Percentiles rank a stretch among this genome's conserved stretches.
Evolutionary conservation across 139 green algal genomes (phyloP).

Genomic region (Asterochloris sp.): DNA sequence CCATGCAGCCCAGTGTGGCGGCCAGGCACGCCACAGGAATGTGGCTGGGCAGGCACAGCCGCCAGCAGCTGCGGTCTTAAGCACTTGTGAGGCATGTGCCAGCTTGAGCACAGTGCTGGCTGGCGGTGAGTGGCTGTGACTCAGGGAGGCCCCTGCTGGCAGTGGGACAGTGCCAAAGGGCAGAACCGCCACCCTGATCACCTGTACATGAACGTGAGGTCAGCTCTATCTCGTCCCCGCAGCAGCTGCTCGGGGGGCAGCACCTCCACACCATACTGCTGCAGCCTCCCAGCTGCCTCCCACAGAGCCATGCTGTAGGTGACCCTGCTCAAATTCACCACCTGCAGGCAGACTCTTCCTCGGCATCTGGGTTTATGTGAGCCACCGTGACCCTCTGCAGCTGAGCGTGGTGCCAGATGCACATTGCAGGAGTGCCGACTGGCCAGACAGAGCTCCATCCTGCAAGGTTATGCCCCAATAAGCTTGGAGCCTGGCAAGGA

Average conservation of each 20-base stretch:
- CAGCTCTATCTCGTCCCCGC: constrained; percentile 28
- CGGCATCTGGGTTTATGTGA: neutral
- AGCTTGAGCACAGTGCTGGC: too few relatives aligned
- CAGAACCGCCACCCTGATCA: neutral
- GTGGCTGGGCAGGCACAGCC: too few relatives aligned
- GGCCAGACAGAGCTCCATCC: neutral
- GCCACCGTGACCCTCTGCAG: neutral
- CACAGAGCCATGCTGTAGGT: constrained; percentile 37
- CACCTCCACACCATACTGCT: constrained; percentile 41
- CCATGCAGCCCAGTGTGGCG: too few relatives aligned
- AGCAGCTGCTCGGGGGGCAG: constrained; percentile 33
- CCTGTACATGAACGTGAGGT: constrained; percentile 64
- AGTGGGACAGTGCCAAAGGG: neutral
- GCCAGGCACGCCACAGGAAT: too few relatives aligned
- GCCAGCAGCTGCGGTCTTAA: too few relatives aligned
- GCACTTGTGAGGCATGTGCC: too few relatives aligned
- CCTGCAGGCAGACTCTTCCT: constrained; percentile 30
- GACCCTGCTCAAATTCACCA: constrained; percentile 59
- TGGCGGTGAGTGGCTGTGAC: neutral
- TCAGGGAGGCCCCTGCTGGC: neutral
- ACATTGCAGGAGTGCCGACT: neutral
- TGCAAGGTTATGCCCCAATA: neutral
- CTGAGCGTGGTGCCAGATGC: neutral
- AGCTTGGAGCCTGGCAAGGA: too few relatives aligned
- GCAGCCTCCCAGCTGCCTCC: constrained; percentile 28